phyloP scores from a whole-genome alignment of 2,329 filamentous ascomycete species.

The Colletotrichum sp. region DNA sequence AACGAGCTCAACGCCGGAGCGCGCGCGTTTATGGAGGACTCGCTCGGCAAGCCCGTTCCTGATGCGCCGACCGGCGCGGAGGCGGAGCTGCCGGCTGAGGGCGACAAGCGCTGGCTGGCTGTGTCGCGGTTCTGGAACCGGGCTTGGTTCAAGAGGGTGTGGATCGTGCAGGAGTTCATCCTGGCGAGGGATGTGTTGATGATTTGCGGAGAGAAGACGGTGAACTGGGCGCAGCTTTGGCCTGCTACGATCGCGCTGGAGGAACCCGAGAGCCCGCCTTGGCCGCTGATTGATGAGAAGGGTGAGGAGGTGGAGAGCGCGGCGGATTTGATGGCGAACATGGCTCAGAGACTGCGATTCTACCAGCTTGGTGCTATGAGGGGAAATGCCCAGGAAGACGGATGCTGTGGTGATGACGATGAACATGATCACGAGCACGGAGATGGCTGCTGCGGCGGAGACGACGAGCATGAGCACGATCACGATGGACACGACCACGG shows the following conservation, averaged over 20 bases:
- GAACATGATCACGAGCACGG: constrained; percentile 2
- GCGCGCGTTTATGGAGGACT: constrained; percentile 4
- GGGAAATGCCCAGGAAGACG: neutral
- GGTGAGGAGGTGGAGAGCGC: constrained; percentile 12
- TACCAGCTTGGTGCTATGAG: constrained; percentile 19
- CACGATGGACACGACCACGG: neutral
- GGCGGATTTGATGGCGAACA: constrained; percentile 18
- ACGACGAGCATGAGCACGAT: neutral
- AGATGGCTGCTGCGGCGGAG: neutral
- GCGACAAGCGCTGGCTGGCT: constrained; percentile 4
- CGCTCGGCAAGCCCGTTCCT: neutral
- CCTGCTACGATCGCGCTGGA: constrained; percentile 15
- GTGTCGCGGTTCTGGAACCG: constrained; percentile 21
- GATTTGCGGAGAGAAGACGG: constrained; percentile 26
- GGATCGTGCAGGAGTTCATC: constrained; percentile 32
- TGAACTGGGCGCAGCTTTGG: constrained; percentile 10
- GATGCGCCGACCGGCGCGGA: neutral
- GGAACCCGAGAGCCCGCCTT: constrained; percentile 16
- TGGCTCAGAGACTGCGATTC: constrained; percentile 15
- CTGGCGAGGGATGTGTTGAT: constrained; percentile 24
- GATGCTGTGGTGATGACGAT: neutral
- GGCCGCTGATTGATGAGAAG: constrained; percentile 7
- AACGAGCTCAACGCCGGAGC: constrained; percentile 12
- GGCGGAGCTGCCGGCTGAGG: constrained; percentile 1
- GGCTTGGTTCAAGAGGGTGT: constrained; percentile 30